Conservation (phyloP, 1,284 basidiomycete genomes). For the Papiliotrema flavescens region DNA sequence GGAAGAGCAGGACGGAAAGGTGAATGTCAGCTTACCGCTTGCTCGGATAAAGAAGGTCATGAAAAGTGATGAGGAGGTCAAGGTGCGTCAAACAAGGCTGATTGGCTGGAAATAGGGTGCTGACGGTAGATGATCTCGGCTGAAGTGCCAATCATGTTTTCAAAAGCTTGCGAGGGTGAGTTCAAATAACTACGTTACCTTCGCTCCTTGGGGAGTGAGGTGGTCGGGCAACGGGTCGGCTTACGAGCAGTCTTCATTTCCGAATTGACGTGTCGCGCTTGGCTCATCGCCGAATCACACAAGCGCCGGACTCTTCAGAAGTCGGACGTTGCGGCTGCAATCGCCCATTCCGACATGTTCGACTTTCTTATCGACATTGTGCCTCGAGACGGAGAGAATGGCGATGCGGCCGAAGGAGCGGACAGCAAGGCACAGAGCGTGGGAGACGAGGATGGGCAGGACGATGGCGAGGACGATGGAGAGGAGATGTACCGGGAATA, state of each 20-base stretch:
- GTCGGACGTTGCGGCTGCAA: slow-evolving; percentile 83
- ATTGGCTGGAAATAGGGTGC: neutral
- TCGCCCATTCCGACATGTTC: slow-evolving; percentile 85
- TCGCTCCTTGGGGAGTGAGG: too few species aligned
- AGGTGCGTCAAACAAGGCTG: slow-evolving; percentile 55
- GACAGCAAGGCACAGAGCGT: slow-evolving; percentile 4
- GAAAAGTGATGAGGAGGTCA: slow-evolving; percentile 95
- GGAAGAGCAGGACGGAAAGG: slow-evolving; percentile 44
- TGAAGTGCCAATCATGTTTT: slow-evolving; percentile 91
- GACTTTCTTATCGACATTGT: slow-evolving; percentile 91
- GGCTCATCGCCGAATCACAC: slow-evolving; percentile 87
- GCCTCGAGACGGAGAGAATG: slow-evolving; percentile 54
- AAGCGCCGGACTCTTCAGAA: slow-evolving; percentile 86
- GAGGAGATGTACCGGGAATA: slow-evolving; percentile 4
- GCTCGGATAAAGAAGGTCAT: slow-evolving; percentile 96
- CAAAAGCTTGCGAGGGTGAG: slow-evolving; percentile 93
- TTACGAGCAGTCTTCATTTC: slow-evolving; percentile 75
- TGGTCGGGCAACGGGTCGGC: too few species aligned
- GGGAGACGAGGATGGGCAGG: slow-evolving; percentile 3
- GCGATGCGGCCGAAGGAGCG: neutral
- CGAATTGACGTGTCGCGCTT: slow-evolving; percentile 88
- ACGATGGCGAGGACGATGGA: slow-evolving; percentile 7
- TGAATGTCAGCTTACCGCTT: slow-evolving; percentile 49
- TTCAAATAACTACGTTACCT: too few species aligned
- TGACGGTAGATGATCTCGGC: slow-evolving; percentile 82